phyloP scores from a whole-genome alignment of 2,329 filamentous ascomycete genomes.

The Cadophora malorum region DNA sequence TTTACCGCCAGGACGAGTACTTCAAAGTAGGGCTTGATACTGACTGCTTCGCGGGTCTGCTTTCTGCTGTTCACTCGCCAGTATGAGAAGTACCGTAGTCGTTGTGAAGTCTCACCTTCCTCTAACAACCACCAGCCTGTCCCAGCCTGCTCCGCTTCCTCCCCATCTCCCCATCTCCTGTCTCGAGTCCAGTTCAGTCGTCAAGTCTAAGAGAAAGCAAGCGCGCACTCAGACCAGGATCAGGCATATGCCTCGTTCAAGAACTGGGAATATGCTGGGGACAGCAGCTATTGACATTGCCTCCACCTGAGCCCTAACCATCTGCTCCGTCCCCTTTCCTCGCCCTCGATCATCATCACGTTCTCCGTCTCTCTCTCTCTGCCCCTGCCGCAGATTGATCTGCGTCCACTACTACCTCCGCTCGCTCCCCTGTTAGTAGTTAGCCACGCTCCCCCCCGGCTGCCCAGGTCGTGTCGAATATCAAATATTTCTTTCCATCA shows the following conservation, averaged over 20 bases:
- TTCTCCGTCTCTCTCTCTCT: not conserved
- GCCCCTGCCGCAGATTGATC: conserved; percentile 19
- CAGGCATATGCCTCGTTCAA: not conserved
- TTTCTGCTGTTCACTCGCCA: too few species aligned
- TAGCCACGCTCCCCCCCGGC: not conserved
- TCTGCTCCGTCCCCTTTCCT: not conserved
- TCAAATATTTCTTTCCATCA: conserved; percentile 1
- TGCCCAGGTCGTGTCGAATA: not conserved
- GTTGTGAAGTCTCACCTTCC: too few species aligned
- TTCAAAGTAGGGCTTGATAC: too few species aligned
- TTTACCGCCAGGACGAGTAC: too few species aligned
- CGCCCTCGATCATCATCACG: not conserved
- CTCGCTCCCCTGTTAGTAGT: not conserved
- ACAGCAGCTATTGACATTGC: not conserved
- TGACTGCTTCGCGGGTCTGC: too few species aligned
- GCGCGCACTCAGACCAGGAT: too few species aligned
- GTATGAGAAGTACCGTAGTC: too few species aligned
- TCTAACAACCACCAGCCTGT: too few species aligned
- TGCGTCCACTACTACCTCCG: conserved; percentile 15
- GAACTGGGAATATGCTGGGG: not conserved
- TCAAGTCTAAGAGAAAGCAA: not conserved
- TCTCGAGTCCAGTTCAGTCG: too few species aligned
- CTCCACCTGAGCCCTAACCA: too few species aligned
- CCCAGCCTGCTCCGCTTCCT: too few species aligned
- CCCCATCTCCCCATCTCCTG: too few species aligned